Evolutionary conservation across 805 yeast genomes (phyloP), one percentile per base, ranked within the genome.

Genomic region (Saccharomycopsis synnaedendra): DNA sequence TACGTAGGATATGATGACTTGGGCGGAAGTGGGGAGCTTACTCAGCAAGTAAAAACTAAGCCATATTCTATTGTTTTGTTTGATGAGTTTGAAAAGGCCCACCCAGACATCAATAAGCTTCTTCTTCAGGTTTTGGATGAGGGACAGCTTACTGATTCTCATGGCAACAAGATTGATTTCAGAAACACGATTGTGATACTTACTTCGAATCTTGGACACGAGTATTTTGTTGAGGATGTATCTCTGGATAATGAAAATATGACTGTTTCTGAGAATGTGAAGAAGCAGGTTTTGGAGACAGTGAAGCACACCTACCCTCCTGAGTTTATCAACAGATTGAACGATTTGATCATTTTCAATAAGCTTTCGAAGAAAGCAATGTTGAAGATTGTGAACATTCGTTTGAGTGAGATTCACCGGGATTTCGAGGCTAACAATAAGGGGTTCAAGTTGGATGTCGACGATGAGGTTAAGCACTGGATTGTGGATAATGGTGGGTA

Each of bases 181-280:
- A 78, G 89, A 56, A 93, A 93, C 63, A 86, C 97, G 0, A 84
- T 90, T 48, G 87, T 90, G 58, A 95, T 93, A 9, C 87, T 90
- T 96, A 90, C 98, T 0, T 85, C 96, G 1, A 90, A 90, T 63
- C 85, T 93, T 57, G 98, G 98, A 5, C 97, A 93, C 64, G 96
- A 89, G 54, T 74, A 85, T 40, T 71, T 93, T 56, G 65, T 88
- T 40, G 71, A 80, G 29, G 95, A 85, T 56, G 51, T 45, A 2
- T 56, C 62, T 7, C 30, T 29, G 7, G 66, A 67, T 32, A 70
- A 70, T 34, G 80, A 78, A 6, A 76, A 77, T 47, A 86, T 86
- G 6, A 65, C 62, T 46, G 83, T 87, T 41, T 64, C 74, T 40
- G 66, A 68, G 2, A 63, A 65, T 11, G 74, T 81, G 3, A 81